These are phyloP conservation scores for Limnomonas spitsbergensis DNA, from an alignment of 139 green algal species.

Conservation along the genomic window DNA sequence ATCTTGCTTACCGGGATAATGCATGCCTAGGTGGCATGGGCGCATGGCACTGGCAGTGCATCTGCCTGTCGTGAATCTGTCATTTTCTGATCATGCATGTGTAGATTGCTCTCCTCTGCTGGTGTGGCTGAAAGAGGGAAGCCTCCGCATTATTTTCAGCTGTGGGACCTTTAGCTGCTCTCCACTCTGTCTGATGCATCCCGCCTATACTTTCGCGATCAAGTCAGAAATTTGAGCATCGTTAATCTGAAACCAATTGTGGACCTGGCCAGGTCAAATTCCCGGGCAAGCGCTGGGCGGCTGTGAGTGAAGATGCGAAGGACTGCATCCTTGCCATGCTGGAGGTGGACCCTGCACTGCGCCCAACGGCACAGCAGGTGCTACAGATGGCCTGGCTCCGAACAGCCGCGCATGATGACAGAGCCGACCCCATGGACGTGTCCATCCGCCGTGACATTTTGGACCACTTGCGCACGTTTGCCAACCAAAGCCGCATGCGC, in stretches of 20 bases:
- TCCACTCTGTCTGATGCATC: no score
- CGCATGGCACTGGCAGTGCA: no score
- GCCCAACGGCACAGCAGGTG: slow-evolving; percentile 32
- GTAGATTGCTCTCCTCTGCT: no score
- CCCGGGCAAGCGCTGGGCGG: slow-evolving; percentile 28
- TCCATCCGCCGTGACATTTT: slow-evolving; percentile 35
- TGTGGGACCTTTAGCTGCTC: no score
- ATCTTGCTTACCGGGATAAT: background rate
- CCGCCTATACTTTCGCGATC: no score
- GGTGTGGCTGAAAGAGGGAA: no score
- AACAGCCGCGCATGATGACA: background rate
- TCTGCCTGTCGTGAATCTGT: no score
- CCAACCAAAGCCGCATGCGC: slow-evolving; percentile 42
- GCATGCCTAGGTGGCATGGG: no score
- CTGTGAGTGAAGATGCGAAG: slow-evolving; percentile 39
- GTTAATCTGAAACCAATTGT: no score
- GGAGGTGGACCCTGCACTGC: slow-evolving; percentile 24
- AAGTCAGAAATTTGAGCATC: no score
- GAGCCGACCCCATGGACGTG: slow-evolving; percentile 24
- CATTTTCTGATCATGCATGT: no score
- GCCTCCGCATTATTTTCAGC: no score
- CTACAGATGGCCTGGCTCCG: slow-evolving; percentile 32
- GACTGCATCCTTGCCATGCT: slow-evolving; percentile 50
- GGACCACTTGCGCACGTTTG: slow-evolving; percentile 47
- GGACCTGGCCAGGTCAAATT: slow-evolving; percentile 44